These are phyloP conservation scores for Bipolaris zeicola DNA, from an alignment of 2,329 filamentous ascomycete genomes.

Conservation along the genomic window DNA sequence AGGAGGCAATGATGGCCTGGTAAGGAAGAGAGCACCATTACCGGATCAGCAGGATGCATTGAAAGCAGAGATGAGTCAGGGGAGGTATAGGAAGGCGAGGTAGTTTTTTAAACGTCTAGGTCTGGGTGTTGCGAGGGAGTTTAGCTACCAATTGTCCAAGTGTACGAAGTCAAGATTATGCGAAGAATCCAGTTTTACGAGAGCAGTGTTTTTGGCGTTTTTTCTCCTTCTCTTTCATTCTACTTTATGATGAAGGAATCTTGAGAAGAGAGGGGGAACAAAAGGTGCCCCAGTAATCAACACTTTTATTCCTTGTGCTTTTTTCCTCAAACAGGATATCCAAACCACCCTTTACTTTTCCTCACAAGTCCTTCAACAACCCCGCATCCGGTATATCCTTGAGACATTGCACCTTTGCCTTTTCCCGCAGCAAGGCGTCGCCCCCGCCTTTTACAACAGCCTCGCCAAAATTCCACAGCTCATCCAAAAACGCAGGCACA, in stretches of 20 bases:
- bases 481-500: slow-evolving; percentile 83
- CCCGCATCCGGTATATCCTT: slow-evolving; percentile 27
- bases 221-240: not conserved
- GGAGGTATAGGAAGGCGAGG: slow-evolving; percentile 52
- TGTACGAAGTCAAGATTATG: not conserved
- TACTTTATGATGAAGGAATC: too few relatives aligned
- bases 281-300: not conserved
- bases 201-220: not conserved
- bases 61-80: slow-evolving; percentile 72
- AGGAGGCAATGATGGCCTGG: slow-evolving; percentile 25
- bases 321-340: too few relatives aligned
- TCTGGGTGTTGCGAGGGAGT: not conserved
- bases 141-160: not conserved
- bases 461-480: slow-evolving; percentile 52
- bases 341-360: not conserved
- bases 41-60: slow-evolving; percentile 85
- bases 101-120: slow-evolving; percentile 1
- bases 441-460: slow-evolving; percentile 17
- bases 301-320: not conserved
- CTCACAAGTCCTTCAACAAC: slow-evolving; percentile 22
- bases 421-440: slow-evolving; percentile 11
- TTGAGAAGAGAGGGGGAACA: too few relatives aligned
- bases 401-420: slow-evolving; percentile 26
- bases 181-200: not conserved
- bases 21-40: slow-evolving; percentile 65